Base-by-base conservation (phyloP, 768 basidiomycete genomes). In the Suillus placidus region DNA sequence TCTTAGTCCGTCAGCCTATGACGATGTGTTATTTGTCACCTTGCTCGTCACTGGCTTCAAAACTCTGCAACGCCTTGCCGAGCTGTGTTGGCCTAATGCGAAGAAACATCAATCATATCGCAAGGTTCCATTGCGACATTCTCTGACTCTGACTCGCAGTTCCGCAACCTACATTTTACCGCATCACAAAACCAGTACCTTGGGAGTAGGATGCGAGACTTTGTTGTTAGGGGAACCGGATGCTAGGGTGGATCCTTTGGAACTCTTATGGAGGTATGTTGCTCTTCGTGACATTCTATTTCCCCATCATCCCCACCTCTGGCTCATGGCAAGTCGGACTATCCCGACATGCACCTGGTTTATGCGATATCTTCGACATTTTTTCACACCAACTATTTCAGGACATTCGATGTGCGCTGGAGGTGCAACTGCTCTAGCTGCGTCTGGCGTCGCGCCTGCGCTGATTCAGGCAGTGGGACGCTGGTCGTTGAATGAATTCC, bases 281-380 rank as follows among this genome's bases (percentile, higher is more conserved):
- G 0, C 3, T 2, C 49, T 58, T 7, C 71, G 77, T 6, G 78
- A 80, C 63, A n/a, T 10, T 0, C 66, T 67, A 0, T 74, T 74
- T 56, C 73, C 70, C 2, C 69, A 72, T 61, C 71, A 71, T 18
- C 73, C 77, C 1, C 70, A 70, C 3, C 77, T 84, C 3, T 83
- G 75, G 76, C 63, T 83, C 16, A 66, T 66, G 9, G n/a, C 13
- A 0, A 38, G 73, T 45, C 80, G 82, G 0, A 8, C 60, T 0
- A 66, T 80, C 0, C 83, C 82, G 0, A 79, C 73, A 0, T 68
- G 76, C 0, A 34, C 60, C 0, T 84, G 81, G 78, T 82, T 82
- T 68, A 69, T 76, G 2, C 12, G 14, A 0, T 70, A 75, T 4
- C 64, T 84, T 0, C 70, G 65, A 2, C 9, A 10, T 0, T 64